phyloP scores from a whole-genome alignment of 2,329 filamentous ascomycete genomes.

The Tolypocladium tropicale region DNA sequence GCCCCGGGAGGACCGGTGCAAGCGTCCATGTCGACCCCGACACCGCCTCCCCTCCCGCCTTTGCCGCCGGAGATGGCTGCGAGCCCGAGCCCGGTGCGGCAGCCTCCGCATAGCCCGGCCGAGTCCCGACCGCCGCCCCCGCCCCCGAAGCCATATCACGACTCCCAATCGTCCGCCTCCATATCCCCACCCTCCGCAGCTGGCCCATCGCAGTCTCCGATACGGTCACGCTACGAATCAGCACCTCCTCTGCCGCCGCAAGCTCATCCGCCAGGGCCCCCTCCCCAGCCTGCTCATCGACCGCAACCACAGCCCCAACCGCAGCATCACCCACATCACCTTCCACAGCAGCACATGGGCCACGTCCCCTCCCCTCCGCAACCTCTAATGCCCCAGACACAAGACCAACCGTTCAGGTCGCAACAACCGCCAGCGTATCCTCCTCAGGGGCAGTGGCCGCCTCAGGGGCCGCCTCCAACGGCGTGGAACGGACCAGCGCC shows the following conservation, averaged over 20 bases:
- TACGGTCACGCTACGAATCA: slow-evolving; percentile 34
- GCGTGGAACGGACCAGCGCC: slow-evolving; percentile 1
- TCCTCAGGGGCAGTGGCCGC: slow-evolving; percentile 10
- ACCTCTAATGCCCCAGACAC: slow-evolving; percentile 5
- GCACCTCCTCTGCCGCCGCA: slow-evolving; percentile 34
- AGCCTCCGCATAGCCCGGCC: slow-evolving; percentile 17
- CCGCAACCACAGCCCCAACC: slow-evolving; percentile 7
- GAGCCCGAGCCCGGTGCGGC: slow-evolving; percentile 26
- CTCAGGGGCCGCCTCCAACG: slow-evolving; percentile 8
- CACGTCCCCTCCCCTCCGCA: background rate
- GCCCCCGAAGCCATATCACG: slow-evolving; percentile 32
- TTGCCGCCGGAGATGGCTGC: slow-evolving; percentile 53
- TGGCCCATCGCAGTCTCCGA: slow-evolving; percentile 6
- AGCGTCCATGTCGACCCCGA: slow-evolving; percentile 16
- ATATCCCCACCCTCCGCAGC: slow-evolving; percentile 14
- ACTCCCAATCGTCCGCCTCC: slow-evolving; percentile 11
- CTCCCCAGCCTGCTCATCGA: slow-evolving; percentile 7
- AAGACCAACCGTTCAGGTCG: background rate
- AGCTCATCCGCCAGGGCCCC: slow-evolving; percentile 2
- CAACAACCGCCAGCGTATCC: slow-evolving; percentile 7
- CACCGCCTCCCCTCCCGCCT: slow-evolving; percentile 61
- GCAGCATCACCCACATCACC: slow-evolving; percentile 5
- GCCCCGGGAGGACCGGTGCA: slow-evolving; percentile 33
- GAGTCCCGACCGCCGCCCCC: slow-evolving; percentile 37
- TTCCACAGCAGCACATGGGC: slow-evolving; percentile 4